Base-by-base conservation (phyloP, 352 stramenopile species). In the Saprolegnia parasitica region DNA sequence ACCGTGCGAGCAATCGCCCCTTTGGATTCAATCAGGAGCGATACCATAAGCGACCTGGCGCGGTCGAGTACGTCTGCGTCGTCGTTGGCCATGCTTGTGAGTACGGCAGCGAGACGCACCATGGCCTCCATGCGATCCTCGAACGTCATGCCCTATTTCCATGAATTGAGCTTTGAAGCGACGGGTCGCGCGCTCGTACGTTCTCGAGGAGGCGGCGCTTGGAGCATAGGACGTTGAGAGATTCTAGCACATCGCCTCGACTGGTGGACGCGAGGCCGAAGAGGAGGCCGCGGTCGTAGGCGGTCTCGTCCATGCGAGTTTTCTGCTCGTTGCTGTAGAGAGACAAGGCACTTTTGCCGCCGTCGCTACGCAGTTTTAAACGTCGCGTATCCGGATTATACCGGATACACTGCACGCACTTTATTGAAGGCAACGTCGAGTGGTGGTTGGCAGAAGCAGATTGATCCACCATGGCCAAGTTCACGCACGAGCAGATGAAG, bases 401-500 rank as follows among this genome's bases (percentile, higher is more conserved):
- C n/a, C 52, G 52, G 52, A 60, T 60, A 67, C 18, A 56, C 55
- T 20, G 55, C 9, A n/a, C 29, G 58, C 15, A 29, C 63, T 52
- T 46, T 62, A 52, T 70, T 67, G 26, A 56, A 18, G 32, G 46
- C 15, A 29, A 26, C n/a, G 20, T 24, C 52, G 52, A 60, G 24
- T 60, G 35, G 29, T 45, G 24, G 23, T 26, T 56, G 61, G 61
- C 20, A 26, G 49, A 67, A 26, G 56, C 10, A 29, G 24, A 42
- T 50, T 21, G 5, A 35, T 35, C 29, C 29, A 46, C 24, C 24
- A 70, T 70, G 63, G 63, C 55, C 29, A 52, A 52, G 42, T 70
- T 62, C 63, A 70, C 63, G 45, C 63, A 70, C 50, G 87, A 93
- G 77, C 87, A 95, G 73, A 91, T 95, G 77, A 93, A 93, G 83